A percentile compares a stretch with the other conserved stretches of the same genome.
Evolutionary conservation across 768 basidiomycete species (phyloP).

Genomic region (Panellus pusillus): DNA sequence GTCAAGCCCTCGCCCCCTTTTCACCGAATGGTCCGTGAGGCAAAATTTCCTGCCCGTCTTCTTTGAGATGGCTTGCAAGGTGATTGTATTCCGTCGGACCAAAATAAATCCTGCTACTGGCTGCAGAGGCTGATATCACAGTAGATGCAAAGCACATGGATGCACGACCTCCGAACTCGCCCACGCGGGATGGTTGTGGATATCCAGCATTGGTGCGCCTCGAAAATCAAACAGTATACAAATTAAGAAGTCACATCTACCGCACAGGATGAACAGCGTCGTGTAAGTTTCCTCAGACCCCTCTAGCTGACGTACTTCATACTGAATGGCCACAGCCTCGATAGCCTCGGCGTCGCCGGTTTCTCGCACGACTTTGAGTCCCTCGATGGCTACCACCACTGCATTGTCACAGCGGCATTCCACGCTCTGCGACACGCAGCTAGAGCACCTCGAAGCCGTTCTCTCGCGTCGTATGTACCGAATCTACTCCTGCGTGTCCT

Average conservation of each 20-base stretch:
- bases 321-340: slow-evolving; percentile 23
- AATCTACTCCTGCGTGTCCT: neutral
- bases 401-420: slow-evolving; percentile 26
- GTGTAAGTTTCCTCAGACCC: slow-evolving; percentile 2
- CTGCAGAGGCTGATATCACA: neutral
- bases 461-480: neutral
- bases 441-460: too few species aligned
- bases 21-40: slow-evolving; percentile 1
- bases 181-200: slow-evolving; percentile 18
- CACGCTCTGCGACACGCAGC: slow-evolving; percentile 4
- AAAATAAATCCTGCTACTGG: neutral
- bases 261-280: slow-evolving; percentile 18
- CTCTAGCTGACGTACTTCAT: neutral
- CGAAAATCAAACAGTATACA: neutral
- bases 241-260: neutral
- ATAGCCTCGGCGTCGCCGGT: slow-evolving; percentile 36
- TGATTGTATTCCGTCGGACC: neutral
- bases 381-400: slow-evolving; percentile 30
- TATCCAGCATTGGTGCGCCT: slow-evolving; percentile 15
- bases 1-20: slow-evolving; percentile 17
- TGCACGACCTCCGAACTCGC: slow-evolving; percentile 5
- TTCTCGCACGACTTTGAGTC: slow-evolving; percentile 38
- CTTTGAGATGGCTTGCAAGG: slow-evolving; percentile 8
- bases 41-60: slow-evolving; percentile 4
- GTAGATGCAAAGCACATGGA: slow-evolving; percentile 10